phyloP scores from a whole-genome alignment of 352 stramenopile genomes.

The Pythium rhizo-oryzae region DNA sequence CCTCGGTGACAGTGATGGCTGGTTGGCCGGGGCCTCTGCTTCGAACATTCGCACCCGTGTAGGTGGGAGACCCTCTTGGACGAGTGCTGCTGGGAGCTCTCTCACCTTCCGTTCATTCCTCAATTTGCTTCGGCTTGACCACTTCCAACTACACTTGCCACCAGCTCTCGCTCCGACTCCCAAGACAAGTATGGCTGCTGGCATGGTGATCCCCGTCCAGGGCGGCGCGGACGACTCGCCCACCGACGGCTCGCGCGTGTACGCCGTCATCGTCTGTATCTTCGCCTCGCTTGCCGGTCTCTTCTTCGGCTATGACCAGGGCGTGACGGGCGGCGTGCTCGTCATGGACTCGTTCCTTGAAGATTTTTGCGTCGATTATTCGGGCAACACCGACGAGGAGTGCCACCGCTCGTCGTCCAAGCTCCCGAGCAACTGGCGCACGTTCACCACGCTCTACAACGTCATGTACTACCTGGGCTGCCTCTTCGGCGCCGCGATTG shows the following conservation, averaged over 20 bases:
- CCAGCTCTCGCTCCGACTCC: not conserved
- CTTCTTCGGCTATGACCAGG: conserved; percentile 34
- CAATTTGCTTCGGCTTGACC: conserved; percentile 6
- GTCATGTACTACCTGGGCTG: conserved; percentile 30
- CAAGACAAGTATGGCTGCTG: conserved; percentile 18
- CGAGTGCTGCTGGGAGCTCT: not conserved
- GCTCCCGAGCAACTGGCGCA: conserved; percentile 27
- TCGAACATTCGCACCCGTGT: not conserved
- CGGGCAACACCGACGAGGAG: conserved; percentile 17
- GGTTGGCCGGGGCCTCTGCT: not conserved
- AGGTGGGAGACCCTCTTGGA: not conserved
- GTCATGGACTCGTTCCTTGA: conserved; percentile 33
- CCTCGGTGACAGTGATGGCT: not conserved
- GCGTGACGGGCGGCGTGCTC: conserved; percentile 30
- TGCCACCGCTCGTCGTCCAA: conserved; percentile 24
- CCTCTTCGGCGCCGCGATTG: conserved; percentile 25
- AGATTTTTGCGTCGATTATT: conserved; percentile 30
- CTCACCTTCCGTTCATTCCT: not conserved
- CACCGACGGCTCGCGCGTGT: conserved; percentile 29
- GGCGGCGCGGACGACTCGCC: conserved; percentile 16
- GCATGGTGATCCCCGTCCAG: conserved; percentile 13
- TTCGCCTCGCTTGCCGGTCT: conserved; percentile 32
- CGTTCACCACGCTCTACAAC: conserved; percentile 31
- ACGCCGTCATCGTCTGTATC: conserved; percentile 29
- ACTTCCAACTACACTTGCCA: not conserved